These are phyloP conservation scores for Xylaria curta DNA, from an alignment of 495 filamentous ascomycete species.

Conservation along the genomic window DNA sequence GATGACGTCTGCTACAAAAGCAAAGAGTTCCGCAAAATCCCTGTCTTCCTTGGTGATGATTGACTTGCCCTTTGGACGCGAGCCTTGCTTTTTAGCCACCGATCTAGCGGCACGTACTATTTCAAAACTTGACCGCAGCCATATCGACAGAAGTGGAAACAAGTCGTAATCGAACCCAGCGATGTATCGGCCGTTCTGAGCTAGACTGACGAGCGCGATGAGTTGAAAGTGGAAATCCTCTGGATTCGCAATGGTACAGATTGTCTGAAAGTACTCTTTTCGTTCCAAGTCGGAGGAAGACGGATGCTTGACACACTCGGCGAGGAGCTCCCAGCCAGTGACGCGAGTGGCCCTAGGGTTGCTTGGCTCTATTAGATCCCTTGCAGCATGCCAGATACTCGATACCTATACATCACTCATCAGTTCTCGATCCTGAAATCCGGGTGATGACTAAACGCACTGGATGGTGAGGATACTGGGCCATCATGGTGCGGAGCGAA, in stretches of 20 bases:
- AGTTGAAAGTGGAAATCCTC: slow-evolving; percentile 71
- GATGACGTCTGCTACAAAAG: slow-evolving; percentile 78
- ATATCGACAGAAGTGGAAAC: slow-evolving; percentile 62
- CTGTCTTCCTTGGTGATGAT: slow-evolving; percentile 67
- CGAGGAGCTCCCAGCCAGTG: slow-evolving; percentile 67
- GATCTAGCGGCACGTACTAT: slow-evolving; percentile 57
- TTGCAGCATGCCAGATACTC: slow-evolving; percentile 68
- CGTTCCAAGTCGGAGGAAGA: slow-evolving; percentile 69
- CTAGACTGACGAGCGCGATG: slow-evolving; percentile 65
- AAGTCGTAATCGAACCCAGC: slow-evolving; percentile 69
- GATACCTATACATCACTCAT: slow-evolving; percentile 35
- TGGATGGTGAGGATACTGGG: slow-evolving; percentile 63
- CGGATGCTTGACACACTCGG: slow-evolving; percentile 66
- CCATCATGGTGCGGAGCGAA: slow-evolving; percentile 58
- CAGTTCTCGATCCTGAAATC: slow-evolving; percentile 15
- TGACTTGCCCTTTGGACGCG: slow-evolving; percentile 57
- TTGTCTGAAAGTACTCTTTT: slow-evolving; percentile 66
- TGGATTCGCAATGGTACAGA: slow-evolving; percentile 56
- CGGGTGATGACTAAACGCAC: slow-evolving; percentile 39
- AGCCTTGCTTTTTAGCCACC: slow-evolving; percentile 50
- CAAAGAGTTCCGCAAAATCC: slow-evolving; percentile 71
- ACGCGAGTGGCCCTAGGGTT: slow-evolving; percentile 60
- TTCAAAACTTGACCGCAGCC: slow-evolving; percentile 64
- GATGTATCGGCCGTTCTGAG: slow-evolving; percentile 66
- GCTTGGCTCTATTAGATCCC: slow-evolving; percentile 65